A percentile compares a stretch with the other conserved stretches of the same genome.
phyloP scores from a whole-genome alignment of 495 filamentous ascomycete species.

The Halenospora varia region DNA sequence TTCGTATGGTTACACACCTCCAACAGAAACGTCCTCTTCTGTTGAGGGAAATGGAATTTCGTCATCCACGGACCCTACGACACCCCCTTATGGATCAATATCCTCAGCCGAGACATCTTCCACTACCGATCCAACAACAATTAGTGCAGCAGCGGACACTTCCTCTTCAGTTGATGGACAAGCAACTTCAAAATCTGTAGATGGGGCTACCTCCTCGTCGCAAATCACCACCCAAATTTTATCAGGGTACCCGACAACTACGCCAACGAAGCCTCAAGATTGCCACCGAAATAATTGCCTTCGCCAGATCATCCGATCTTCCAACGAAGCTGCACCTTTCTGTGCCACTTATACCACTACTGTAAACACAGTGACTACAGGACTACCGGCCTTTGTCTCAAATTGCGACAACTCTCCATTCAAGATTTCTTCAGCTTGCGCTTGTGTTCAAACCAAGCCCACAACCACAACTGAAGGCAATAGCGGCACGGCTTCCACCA shows the following conservation, averaged over 20 bases:
- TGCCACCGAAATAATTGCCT: constrained; percentile 14
- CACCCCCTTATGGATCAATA: too few relatives aligned
- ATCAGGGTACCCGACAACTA: too few relatives aligned
- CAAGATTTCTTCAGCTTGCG: constrained; percentile 18
- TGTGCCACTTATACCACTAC: constrained; percentile 17
- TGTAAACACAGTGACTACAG: constrained; percentile 7
- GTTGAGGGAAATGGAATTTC: not conserved
- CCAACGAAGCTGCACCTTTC: constrained; percentile 8
- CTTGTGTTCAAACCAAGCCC: constrained; percentile 3
- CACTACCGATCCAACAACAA: too few relatives aligned
- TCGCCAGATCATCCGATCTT: constrained; percentile 12
- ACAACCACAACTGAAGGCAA: not conserved
- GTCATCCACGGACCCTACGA: not conserved
- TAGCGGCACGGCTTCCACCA: too few relatives aligned
- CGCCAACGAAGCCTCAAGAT: not conserved
- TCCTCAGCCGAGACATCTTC: too few relatives aligned
- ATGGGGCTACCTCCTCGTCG: not conserved
- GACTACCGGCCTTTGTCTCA: constrained; percentile 13
- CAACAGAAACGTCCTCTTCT: not conserved
- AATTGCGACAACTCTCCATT: constrained; percentile 10
- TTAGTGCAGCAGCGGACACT: too few relatives aligned
- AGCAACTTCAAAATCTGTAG: not conserved
- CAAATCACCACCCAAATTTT: too few relatives aligned
- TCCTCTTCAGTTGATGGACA: not conserved
- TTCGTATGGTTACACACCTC: not conserved